A percentile compares a stretch with the other conserved stretches of the same genome.
Evolutionary conservation across 2,329 filamentous ascomycete species (phyloP).

Genomic region (Triangularia setosa): DNA sequence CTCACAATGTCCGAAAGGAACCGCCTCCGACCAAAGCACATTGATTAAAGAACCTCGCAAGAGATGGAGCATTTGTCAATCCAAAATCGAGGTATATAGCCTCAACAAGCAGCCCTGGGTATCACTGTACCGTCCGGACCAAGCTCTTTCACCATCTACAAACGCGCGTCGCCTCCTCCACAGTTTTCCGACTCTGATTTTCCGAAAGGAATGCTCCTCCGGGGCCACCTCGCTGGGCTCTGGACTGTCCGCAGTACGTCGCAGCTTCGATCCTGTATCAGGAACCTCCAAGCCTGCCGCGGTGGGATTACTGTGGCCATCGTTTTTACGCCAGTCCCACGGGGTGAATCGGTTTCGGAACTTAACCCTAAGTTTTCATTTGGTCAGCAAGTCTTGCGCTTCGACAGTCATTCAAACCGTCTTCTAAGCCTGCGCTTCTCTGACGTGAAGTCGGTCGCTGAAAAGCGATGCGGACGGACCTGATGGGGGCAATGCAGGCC

Average conservation of each 20-base stretch:
- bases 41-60: constrained; percentile 23
- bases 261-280: constrained; percentile 58
- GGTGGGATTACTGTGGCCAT: constrained; percentile 37
- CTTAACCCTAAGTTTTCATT: constrained; percentile 89
- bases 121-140: constrained; percentile 22
- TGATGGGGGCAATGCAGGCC: constrained; percentile 35
- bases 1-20: constrained; percentile 27
- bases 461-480: constrained; percentile 43
- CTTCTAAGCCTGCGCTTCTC: constrained; percentile 53
- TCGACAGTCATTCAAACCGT: constrained; percentile 60
- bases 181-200: constrained; percentile 74
- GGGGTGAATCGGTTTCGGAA: constrained; percentile 71
- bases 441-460: constrained; percentile 37
- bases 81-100: constrained; percentile 32
- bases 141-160: constrained; percentile 44
- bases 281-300: constrained; percentile 47
- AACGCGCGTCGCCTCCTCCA: constrained; percentile 69
- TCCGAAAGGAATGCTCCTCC: constrained; percentile 61
- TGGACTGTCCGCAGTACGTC: constrained; percentile 44
- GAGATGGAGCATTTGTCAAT: constrained; percentile 30
- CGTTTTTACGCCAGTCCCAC: constrained; percentile 35
- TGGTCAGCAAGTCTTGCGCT: constrained; percentile 71
- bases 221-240: constrained; percentile 38
- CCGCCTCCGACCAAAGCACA: constrained; percentile 16
- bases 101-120: constrained; percentile 22